These are phyloP conservation scores for Elsinoe ampelina DNA, from an alignment of 2,329 filamentous ascomycete genomes.

Conservation along the genomic window DNA sequence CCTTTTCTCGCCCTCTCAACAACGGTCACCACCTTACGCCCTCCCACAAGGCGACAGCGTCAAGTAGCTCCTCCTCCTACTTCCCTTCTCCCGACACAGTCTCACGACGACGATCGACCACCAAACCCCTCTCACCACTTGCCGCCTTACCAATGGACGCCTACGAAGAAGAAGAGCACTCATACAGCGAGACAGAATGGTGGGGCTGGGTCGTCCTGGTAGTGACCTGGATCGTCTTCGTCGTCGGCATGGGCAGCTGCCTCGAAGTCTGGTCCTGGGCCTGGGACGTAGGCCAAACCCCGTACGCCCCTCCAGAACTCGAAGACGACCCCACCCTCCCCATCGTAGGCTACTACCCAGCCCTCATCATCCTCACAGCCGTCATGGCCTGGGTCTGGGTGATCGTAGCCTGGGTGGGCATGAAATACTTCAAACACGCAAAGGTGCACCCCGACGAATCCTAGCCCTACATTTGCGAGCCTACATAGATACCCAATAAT, in stretches of 20 bases:
- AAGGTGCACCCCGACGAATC: constrained; percentile 64
- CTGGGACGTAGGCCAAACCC: constrained; percentile 95
- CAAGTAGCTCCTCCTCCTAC: constrained; percentile 21
- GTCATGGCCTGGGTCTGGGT: constrained; percentile 99
- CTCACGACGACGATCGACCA: constrained; percentile 17
- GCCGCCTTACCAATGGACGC: constrained; percentile 19
- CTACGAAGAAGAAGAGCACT: constrained; percentile 53
- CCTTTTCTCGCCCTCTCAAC: constrained; percentile 41
- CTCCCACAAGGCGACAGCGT: constrained; percentile 18
- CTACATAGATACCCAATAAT: not conserved
- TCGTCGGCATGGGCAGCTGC: constrained; percentile 92
- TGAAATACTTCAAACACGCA: constrained; percentile 98
- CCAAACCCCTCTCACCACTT: constrained; percentile 16
- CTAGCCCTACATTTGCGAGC: not conserved
- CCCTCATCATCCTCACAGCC: constrained; percentile 80
- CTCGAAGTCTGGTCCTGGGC: constrained; percentile 97
- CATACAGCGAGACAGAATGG: constrained; percentile 91
- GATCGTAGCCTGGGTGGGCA: constrained; percentile 91
- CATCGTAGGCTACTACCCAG: constrained; percentile 94
- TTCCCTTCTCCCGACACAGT: constrained; percentile 20
- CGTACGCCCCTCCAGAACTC: constrained; percentile 87
- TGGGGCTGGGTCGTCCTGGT: constrained; percentile 94
- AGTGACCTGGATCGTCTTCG: constrained; percentile 91
- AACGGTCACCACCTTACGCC: constrained; percentile 13
- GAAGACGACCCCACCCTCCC: constrained; percentile 92